Base-by-base conservation (phyloP, 345 rosid species). In the Boechera divaricarpa region DNA sequence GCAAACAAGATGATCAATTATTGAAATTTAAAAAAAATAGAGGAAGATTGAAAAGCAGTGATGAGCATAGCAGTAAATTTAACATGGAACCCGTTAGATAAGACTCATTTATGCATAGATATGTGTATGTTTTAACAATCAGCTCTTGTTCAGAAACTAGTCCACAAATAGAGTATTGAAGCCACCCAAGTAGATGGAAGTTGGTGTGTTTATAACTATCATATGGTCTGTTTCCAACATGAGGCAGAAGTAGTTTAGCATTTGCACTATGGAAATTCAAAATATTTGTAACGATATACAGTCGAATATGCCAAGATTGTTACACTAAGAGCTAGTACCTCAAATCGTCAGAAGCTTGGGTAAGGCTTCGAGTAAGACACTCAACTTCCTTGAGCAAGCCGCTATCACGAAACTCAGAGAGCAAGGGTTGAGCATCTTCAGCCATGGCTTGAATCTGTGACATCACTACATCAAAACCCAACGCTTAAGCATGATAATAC, bases 391-490 rank as follows among this genome's bases (percentile, higher is more conserved):
- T 93, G 57, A 95, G 91, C 81, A 95, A 83, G 79, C 92, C 96
- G 26, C 90, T 87, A 51, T 93, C 86, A 74, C 89, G 91, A 83
- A 93, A 79, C 82, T 90, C 98, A n/a, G 97, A 63, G 44, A 95
- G 87, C 82, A 93, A 87, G 81, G 98, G 99, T 84, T 93, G 94
- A 67, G 92, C 83, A 86, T 92, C 99, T 85, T 89, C 96, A 59
- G 99, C 87, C 93, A 95, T 92, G 87, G 91, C 97, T 85, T 92
- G 80, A 52, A 96, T 90, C 97, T 93, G 98, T 81, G 89, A 92
- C 77, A 87, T 87, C 83, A 89, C 87, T 85, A 88, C 86, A 89
- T 81, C 91, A 85, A 78, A 80, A 62, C 70, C 84, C 85, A 82
- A 81, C 59, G 35, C 52, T 67, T 73, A 71, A 74, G 86, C 86